Conservation (phyloP, 2,329 filamentous ascomycete genomes). For the Emmonsiellopsis sp. region DNA sequence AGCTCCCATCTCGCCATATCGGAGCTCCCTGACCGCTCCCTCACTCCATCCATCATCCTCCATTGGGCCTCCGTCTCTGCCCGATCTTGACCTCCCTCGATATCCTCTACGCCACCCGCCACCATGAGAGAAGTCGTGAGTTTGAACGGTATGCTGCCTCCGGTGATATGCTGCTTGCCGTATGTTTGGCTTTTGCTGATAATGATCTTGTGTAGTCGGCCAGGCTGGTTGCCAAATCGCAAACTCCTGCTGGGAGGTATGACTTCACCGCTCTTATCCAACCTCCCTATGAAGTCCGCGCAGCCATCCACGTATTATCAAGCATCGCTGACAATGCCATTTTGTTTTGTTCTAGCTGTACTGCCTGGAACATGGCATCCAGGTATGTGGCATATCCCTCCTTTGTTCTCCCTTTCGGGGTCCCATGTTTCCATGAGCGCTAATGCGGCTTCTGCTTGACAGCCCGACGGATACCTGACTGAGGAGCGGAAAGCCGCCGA, state of each 20-base stretch:
- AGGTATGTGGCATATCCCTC: conserved; percentile 54
- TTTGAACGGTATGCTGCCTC: conserved; percentile 73
- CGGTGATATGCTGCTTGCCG: not conserved
- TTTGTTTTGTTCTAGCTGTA: conserved; percentile 61
- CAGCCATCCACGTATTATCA: not conserved
- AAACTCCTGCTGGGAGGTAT: conserved; percentile 99
- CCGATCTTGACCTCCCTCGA: not conserved
- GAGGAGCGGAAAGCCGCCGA: conserved; percentile 93
- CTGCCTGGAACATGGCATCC: conserved; percentile 99
- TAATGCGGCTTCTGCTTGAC: conserved; percentile 16
- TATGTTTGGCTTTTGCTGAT: conserved; percentile 24
- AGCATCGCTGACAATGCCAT: not conserved
- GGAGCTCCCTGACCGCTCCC: not conserved
- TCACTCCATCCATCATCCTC: not conserved
- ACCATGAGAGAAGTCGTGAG: conserved; percentile 99
- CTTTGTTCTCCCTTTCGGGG: not conserved
- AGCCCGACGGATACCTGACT: conserved; percentile 98
- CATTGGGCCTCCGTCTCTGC: not conserved
- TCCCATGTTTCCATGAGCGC: not conserved
- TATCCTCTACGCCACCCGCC: conserved; percentile 17
- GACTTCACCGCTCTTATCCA: conserved; percentile 31
- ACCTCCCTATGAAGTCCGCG: not conserved
- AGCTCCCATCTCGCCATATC: not conserved
- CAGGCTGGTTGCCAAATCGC: conserved; percentile 99
- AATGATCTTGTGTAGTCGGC: conserved; percentile 60